phyloP scores from a whole-genome alignment of 2,329 filamentous ascomycete species.

The Colletotrichum falcatum region DNA sequence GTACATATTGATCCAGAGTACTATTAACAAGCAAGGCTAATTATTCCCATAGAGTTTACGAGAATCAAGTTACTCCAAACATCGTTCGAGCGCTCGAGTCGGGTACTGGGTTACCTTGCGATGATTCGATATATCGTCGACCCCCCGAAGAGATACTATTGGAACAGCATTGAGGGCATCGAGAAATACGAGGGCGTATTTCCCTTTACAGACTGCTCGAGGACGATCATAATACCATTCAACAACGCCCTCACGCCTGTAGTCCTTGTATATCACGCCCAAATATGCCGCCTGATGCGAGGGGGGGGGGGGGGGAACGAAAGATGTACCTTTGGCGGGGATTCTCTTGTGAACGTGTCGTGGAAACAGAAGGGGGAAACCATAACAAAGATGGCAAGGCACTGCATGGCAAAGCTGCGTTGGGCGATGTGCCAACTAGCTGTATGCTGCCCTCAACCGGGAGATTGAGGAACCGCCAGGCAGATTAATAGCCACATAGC shows the following conservation, averaged over 20 bases:
- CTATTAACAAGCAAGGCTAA: background rate
- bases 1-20: background rate
- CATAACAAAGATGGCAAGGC: conserved; percentile 2
- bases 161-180: conserved; percentile 27
- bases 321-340: background rate
- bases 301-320: background rate
- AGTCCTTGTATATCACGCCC: background rate
- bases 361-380: background rate
- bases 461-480: background rate
- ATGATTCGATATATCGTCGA: conserved; percentile 3
- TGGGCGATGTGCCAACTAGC: conserved; percentile 12
- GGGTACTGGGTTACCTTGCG: background rate
- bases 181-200: background rate
- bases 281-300: conserved; percentile 3
- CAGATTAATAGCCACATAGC: background rate
- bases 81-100: conserved; percentile 9
- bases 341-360: too few species aligned
- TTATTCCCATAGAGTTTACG: background rate
- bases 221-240: conserved; percentile 5
- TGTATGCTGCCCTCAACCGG: background rate
- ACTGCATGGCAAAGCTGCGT: background rate
- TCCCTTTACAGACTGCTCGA: background rate
- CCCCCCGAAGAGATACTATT: conserved; percentile 28
- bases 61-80: background rate
- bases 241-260: conserved; percentile 4